A percentile compares a stretch with the other conserved stretches of the same genome.
Conservation (phyloP, 768 basidiomycete species). For the Termitomyces sp. region DNA sequence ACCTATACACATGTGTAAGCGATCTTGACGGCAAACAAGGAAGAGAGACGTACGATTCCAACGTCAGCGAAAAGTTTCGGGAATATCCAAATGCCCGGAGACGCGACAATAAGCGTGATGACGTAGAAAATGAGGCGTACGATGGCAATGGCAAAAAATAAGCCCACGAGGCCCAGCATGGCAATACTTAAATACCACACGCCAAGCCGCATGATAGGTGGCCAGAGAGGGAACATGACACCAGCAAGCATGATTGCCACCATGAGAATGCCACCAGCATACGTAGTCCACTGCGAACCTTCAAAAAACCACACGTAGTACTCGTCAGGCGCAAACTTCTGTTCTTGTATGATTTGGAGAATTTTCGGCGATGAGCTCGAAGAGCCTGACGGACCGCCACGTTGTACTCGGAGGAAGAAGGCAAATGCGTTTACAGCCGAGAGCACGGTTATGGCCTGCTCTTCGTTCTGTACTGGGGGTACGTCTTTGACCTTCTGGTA, state of each 20-base stretch:
- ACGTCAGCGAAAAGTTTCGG: conserved; percentile 97
- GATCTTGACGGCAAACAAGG: background rate
- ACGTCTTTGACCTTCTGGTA: conserved; percentile 84
- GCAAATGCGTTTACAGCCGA: conserved; percentile 71
- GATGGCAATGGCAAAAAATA: conserved; percentile 89
- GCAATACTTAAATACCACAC: conserved; percentile 94
- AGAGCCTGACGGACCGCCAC: conserved; percentile 59
- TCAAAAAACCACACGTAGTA: conserved; percentile 99
- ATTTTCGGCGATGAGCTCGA: conserved; percentile 73
- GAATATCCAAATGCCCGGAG: conserved; percentile 98
- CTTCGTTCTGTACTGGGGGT: conserved; percentile 67
- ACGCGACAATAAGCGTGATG: conserved; percentile 79
- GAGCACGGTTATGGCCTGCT: conserved; percentile 68
- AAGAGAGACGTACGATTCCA: conserved; percentile 75
- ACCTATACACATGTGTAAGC: conserved; percentile 45
- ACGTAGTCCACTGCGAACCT: conserved; percentile 89
- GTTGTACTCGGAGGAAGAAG: conserved; percentile 91
- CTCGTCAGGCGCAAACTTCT: conserved; percentile 69
- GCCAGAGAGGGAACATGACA: conserved; percentile 99
- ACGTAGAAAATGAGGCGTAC: conserved; percentile 91
- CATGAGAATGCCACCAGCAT: conserved; percentile 87
- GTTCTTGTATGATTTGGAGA: conserved; percentile 76
- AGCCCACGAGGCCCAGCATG: conserved; percentile 80
- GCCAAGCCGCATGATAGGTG: conserved; percentile 83
- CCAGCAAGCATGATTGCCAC: conserved; percentile 91